phyloP scores from a whole-genome alignment of 495 filamentous ascomycete species.

The Penicillium mononematosum region DNA sequence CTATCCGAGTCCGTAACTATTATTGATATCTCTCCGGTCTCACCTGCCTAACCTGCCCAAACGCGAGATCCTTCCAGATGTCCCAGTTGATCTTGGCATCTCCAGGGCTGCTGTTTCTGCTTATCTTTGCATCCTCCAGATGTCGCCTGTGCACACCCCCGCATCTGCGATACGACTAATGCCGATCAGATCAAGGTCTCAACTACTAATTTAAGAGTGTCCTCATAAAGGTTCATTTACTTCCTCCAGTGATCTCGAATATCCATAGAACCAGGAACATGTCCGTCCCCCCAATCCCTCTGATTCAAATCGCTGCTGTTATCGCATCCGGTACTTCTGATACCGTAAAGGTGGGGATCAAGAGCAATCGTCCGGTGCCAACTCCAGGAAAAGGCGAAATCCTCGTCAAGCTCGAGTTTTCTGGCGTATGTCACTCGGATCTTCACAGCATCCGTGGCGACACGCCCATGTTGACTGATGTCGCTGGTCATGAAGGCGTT shows the following conservation, averaged over 20 bases:
- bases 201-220: neutral
- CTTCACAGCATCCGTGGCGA: constrained; percentile 46
- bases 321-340: constrained; percentile 27
- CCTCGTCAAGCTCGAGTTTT: constrained; percentile 44
- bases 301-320: constrained; percentile 40
- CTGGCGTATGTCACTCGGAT: constrained; percentile 46
- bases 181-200: neutral
- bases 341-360: constrained; percentile 30
- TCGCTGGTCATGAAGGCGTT: constrained; percentile 47
- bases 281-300: constrained; percentile 29
- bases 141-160: constrained; percentile 7
- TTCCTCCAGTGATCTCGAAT: neutral
- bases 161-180: constrained; percentile 13
- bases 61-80: neutral
- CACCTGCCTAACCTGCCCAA: neutral
- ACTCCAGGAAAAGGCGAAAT: constrained; percentile 35
- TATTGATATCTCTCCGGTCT: neutral
- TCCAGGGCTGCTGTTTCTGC: no score
- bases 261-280: constrained; percentile 16
- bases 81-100: neutral
- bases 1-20: neutral
- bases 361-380: constrained; percentile 34
- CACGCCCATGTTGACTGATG: constrained; percentile 47
- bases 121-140: constrained; percentile 9
- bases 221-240: neutral